phyloP scores from a whole-genome alignment of 495 filamentous ascomycete species.

The Barbatosphaeria neglecta region DNA sequence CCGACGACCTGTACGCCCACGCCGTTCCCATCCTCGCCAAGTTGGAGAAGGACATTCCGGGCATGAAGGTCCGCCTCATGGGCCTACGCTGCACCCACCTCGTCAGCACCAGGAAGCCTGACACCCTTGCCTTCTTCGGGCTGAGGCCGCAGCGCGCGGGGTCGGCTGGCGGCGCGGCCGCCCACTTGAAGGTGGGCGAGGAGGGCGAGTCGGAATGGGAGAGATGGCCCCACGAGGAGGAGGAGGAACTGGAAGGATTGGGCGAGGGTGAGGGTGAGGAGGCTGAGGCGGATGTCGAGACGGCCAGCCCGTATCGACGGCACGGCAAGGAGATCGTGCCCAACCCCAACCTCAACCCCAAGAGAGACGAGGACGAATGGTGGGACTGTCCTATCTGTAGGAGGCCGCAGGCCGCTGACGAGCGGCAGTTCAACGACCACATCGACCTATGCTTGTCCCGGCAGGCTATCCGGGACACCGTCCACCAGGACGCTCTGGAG shows the following conservation, averaged over 20 bases:
- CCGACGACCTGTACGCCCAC: slow-evolving; percentile 76
- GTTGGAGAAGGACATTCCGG: slow-evolving; percentile 74
- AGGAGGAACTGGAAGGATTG: slow-evolving; percentile 55
- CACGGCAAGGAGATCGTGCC: slow-evolving; percentile 42
- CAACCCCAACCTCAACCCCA: slow-evolving; percentile 38
- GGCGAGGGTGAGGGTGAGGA: slow-evolving; percentile 12
- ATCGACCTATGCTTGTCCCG: slow-evolving; percentile 86
- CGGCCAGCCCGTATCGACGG: slow-evolving; percentile 11
- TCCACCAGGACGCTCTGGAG: slow-evolving; percentile 36
- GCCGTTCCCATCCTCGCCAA: slow-evolving; percentile 74
- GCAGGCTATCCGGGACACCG: slow-evolving; percentile 72
- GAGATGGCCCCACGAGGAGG: slow-evolving; percentile 55
- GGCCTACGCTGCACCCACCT: slow-evolving; percentile 81
- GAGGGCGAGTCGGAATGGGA: slow-evolving; percentile 45
- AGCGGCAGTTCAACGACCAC: slow-evolving; percentile 79
- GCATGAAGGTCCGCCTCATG: slow-evolving; percentile 75
- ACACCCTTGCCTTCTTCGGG: slow-evolving; percentile 71
- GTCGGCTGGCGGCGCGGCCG: background rate
- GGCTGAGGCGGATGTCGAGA: background rate
- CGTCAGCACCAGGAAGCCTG: slow-evolving; percentile 66
- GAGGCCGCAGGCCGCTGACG: slow-evolving; percentile 60
- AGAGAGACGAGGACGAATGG: slow-evolving; percentile 28
- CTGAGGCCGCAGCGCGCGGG: slow-evolving; percentile 20
- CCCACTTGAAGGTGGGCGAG: slow-evolving; percentile 1
- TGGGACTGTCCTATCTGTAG: slow-evolving; percentile 87